Percentiles rank a stretch among this genome's conserved stretches.
These are phyloP conservation scores for Harrya chromipes DNA, from an alignment of 768 basidiomycete genomes.

Conservation along the genomic window DNA sequence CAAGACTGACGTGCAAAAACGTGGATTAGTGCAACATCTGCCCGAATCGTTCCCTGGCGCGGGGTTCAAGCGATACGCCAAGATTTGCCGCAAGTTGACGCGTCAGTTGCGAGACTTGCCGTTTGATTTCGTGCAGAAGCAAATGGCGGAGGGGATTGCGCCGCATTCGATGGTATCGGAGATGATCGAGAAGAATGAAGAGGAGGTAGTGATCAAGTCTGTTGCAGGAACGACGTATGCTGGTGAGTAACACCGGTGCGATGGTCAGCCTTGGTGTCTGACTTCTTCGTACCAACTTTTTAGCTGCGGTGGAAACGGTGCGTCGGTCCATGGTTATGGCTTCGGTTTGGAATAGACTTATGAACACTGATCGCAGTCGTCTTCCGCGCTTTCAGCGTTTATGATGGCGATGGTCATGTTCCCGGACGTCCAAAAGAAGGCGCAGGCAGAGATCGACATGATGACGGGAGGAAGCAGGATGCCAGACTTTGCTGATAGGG, in stretches of 20 bases:
- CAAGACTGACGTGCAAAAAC: too few relatives aligned
- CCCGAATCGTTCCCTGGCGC: conserved; percentile 33
- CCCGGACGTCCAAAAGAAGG: conserved; percentile 23
- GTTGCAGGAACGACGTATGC: conserved; percentile 31
- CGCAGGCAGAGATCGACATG: conserved; percentile 27
- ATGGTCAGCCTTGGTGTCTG: too few relatives aligned
- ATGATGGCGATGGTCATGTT: conserved; percentile 26
- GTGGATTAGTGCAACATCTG: conserved; percentile 20
- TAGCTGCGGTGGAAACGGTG: conserved; percentile 25
- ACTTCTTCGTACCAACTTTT: not conserved
- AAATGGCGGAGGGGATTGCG: conserved; percentile 17
- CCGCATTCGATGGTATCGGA: conserved; percentile 21
- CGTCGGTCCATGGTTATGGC: not conserved
- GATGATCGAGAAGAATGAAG: conserved; percentile 23
- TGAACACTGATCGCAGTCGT: conserved; percentile 5
- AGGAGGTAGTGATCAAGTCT: conserved; percentile 28
- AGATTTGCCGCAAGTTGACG: conserved; percentile 14
- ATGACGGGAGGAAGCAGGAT: conserved; percentile 15
- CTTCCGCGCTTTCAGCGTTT: conserved; percentile 25
- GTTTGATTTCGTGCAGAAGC: conserved; percentile 17
- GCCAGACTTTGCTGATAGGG: conserved; percentile 20
- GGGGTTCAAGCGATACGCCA: conserved; percentile 26
- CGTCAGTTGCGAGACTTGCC: conserved; percentile 17
- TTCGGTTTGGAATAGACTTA: not conserved
- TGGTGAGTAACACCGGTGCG: conserved; percentile 13